These are phyloP conservation scores for Colletotrichum echinochloae DNA, from an alignment of 2,329 filamentous ascomycete species.

Conservation along the genomic window DNA sequence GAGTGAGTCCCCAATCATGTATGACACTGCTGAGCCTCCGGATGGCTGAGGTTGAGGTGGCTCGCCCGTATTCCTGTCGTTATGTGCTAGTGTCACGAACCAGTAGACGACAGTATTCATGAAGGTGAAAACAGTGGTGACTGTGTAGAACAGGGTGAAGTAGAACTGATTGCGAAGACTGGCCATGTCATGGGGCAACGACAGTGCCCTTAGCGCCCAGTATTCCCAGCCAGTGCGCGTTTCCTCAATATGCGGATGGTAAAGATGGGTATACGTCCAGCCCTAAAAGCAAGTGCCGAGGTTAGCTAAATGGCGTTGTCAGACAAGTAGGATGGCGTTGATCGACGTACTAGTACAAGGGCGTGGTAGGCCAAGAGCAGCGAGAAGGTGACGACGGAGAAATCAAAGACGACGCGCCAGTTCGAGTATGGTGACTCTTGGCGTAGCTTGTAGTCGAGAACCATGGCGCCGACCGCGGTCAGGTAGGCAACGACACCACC, in stretches of 20 bases:
- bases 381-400: constrained; percentile 58
- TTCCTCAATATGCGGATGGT: constrained; percentile 57
- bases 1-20: constrained; percentile 9
- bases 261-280: constrained; percentile 66
- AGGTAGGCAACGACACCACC: constrained; percentile 58
- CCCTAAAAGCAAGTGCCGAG: constrained; percentile 48
- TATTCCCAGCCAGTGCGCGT: constrained; percentile 52
- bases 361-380: constrained; percentile 60
- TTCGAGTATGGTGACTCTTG: constrained; percentile 53
- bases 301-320: neutral
- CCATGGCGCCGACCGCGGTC: constrained; percentile 54
- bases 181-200: constrained; percentile 57
- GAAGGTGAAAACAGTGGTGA: constrained; percentile 59
- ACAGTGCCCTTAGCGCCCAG: constrained; percentile 55
- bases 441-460: constrained; percentile 60
- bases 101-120: constrained; percentile 65
- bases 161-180: constrained; percentile 57
- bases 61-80: constrained; percentile 39
- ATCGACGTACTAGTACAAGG: constrained; percentile 57
- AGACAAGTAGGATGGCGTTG: neutral
- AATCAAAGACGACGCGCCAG: constrained; percentile 62
- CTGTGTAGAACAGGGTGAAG: constrained; percentile 64
- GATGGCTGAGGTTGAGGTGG: constrained; percentile 38
- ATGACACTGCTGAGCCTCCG: constrained; percentile 9
- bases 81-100: constrained; percentile 54